Evolutionary conservation across 2,329 filamentous ascomycete species (phyloP), one percentile per base, ranked within the genome.

Genomic region (Hypoxylon rubiginosum): DNA sequence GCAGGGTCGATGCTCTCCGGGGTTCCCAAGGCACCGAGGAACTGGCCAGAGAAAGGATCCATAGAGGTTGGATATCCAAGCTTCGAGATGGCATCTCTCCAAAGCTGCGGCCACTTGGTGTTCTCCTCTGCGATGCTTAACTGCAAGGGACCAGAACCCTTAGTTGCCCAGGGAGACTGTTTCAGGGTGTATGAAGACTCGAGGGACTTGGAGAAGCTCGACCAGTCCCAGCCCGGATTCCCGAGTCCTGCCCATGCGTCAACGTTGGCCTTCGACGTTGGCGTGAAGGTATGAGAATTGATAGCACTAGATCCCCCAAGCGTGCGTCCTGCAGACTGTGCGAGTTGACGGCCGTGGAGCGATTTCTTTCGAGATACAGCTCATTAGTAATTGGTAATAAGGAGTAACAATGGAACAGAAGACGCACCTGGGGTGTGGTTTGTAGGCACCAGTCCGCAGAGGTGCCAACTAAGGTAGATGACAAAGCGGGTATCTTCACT

Each of bases 1-100:
- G 28, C 46, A 1, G 72, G 70, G 53, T 76, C 68, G 19, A 78
- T 68, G 15, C 67, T 65, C 32, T 72, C 70, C 0, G 71, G 56
- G 1, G 60, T 50, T 6, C 51, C 63, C 11, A 53, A 9, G 2
- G 21, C 48, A 4, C 71, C 71, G 1, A 26, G 72, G 9, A 66
- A 41, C 8, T 71, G 32, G 5, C 74, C 73, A 1, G 67, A 67
- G n/a, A 75, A 68, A 11, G 70, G 71, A 32, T 74, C 69, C 15
- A 55, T 66, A 4, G 64, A 61, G 10, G 54, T 51, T 1, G 57
- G 32, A 19, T 65, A 67, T 5, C 73, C 73, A 2, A 75, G 32
- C 7, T 46, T 50, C 26, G 53, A 43, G 17, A 74, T 48, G 2
- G 64, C 68, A 9, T 74, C 70, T 32, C 66, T 64, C 73, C 72